These are phyloP conservation scores for Rhynchospora breviuscula DNA, from an alignment of 176 grass and related monocot genomes.

Conservation along the genomic window DNA sequence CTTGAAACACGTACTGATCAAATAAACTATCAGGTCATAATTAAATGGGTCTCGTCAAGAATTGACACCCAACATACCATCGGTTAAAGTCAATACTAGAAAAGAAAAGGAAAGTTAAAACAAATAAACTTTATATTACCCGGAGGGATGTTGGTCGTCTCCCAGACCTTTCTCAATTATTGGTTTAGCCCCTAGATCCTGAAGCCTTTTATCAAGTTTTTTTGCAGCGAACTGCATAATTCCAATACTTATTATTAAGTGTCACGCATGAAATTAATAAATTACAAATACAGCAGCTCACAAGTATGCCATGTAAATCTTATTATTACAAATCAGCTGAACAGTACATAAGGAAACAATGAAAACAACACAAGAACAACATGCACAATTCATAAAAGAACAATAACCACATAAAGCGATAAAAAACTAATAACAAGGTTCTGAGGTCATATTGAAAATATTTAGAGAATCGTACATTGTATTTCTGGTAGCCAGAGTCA, in stretches of 20 bases:
- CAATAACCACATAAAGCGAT: not conserved
- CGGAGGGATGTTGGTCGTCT: slow-evolving; percentile 85
- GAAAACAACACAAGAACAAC: not conserved
- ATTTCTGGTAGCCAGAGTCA: slow-evolving; percentile 98
- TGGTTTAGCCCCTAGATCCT: slow-evolving; percentile 59
- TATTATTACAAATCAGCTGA: not conserved
- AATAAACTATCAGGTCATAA: too few species aligned
- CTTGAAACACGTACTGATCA: too few species aligned
- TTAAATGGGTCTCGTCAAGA: too few species aligned
- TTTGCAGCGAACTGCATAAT: slow-evolving; percentile 78
- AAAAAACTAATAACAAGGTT: not conserved
- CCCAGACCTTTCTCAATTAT: slow-evolving; percentile 80
- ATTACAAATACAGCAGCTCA: not conserved
- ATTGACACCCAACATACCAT: not conserved
- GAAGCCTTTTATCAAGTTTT: slow-evolving; percentile 80
- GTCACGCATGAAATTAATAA: not conserved
- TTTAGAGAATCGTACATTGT: slow-evolving; percentile 46
- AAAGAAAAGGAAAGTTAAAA: not conserved
- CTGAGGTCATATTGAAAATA: not conserved
- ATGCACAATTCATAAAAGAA: not conserved
- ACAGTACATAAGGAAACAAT: not conserved
- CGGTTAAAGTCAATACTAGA: not conserved
- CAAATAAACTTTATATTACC: slow-evolving; percentile 38
- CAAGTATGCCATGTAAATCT: not conserved
- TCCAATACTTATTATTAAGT: slow-evolving; percentile 11